phyloP scores from a whole-genome alignment of 2,329 filamentous ascomycete genomes.

The Neonectria ditissima region DNA sequence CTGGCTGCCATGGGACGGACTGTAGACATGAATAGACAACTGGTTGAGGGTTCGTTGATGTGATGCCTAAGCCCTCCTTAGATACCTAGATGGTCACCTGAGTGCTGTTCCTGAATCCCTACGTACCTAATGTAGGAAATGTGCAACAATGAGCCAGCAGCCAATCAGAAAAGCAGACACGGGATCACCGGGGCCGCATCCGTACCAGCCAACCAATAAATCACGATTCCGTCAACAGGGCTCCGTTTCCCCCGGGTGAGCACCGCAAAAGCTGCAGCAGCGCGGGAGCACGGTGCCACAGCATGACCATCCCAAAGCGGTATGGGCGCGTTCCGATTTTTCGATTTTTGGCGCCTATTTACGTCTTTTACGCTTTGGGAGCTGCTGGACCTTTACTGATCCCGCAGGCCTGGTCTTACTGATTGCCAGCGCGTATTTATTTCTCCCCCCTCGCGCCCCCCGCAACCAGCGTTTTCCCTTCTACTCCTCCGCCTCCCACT shows the following conservation, averaged over 20 bases:
- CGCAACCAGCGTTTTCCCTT: conserved; percentile 39
- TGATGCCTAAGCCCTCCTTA: neutral
- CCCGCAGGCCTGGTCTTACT: conserved; percentile 41
- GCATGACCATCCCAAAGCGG: conserved; percentile 15
- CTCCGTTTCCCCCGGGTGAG: conserved; percentile 3
- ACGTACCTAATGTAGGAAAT: no score
- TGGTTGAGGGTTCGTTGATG: neutral
- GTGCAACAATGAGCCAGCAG: neutral
- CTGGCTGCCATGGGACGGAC: no score
- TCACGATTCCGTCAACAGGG: neutral
- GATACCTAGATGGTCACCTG: neutral
- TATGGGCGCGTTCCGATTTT: conserved; percentile 23
- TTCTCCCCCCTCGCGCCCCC: conserved; percentile 43
- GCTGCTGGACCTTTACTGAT: conserved; percentile 43
- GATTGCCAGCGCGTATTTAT: conserved; percentile 56
- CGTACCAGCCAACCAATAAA: conserved; percentile 9
- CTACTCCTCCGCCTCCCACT: conserved; percentile 35
- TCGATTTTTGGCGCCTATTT: conserved; percentile 15
- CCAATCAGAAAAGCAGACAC: conserved; percentile 18
- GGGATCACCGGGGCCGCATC: neutral
- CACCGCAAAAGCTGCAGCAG: neutral
- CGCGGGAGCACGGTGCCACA: conserved; percentile 1
- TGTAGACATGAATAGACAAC: neutral
- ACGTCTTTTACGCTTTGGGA: conserved; percentile 25
- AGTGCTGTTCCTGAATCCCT: neutral